These are phyloP conservation scores for Filosporella fistucella DNA, from an alignment of 495 filamentous ascomycete species.

Conservation along the genomic window DNA sequence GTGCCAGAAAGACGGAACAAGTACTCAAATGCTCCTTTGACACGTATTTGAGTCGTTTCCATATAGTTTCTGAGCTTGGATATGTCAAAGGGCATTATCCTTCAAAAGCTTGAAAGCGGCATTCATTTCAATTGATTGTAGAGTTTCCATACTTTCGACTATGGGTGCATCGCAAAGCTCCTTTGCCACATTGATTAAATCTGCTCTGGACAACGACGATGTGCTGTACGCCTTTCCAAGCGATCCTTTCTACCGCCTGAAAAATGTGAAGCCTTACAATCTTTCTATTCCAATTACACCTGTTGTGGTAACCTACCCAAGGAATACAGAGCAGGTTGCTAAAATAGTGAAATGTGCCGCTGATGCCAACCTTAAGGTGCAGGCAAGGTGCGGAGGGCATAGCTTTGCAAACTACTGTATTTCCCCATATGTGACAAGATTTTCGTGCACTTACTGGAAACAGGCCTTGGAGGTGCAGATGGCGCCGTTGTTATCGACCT, in stretches of 20 bases:
- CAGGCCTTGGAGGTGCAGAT: conserved; percentile 36
- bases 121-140: no score
- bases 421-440: conserved; percentile 2
- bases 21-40: no score
- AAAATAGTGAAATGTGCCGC: conserved; percentile 54
- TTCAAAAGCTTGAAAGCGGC: no score
- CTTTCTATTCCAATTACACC: conserved; percentile 55
- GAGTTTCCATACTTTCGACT: no score
- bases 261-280: conserved; percentile 49
- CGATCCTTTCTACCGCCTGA: not conserved
- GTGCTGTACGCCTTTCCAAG: conserved; percentile 7
- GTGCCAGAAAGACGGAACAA: no score
- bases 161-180: conserved; percentile 3
- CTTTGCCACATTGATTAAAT: not conserved
- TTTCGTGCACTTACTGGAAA: not conserved
- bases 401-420: conserved; percentile 51
- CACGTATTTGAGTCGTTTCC: no score
- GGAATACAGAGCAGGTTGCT: conserved; percentile 51
- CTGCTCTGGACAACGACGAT: not conserved
- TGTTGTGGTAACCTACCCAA: conserved; percentile 56
- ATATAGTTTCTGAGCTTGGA: no score
- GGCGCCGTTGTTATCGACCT: conserved; percentile 55
- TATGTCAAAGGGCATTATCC: no score
- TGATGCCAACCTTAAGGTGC: conserved; percentile 50
- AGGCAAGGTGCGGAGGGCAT: conserved; percentile 68